Base-by-base conservation (phyloP, 352 stramenopile species). In the Pythium myriotylum region DNA sequence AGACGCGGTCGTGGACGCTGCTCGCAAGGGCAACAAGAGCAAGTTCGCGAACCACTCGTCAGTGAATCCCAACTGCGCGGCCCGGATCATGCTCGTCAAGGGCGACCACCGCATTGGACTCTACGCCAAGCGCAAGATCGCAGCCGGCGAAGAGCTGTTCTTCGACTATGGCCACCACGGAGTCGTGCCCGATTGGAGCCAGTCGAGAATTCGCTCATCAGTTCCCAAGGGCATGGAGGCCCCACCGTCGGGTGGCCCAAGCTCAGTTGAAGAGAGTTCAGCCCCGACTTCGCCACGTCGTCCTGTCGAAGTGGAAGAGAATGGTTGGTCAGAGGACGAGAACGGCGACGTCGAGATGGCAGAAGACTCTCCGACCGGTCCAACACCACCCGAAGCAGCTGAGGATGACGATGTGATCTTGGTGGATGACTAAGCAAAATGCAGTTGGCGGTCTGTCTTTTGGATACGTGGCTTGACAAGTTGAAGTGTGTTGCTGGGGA, bases 11-110 rank as follows among this genome's bases (percentile, higher is more conserved):
- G 81, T 99, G 43, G 96, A 99, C 76, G 94, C 95, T 0, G 94
- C 89, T 13, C 84, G 89, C 24, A 97, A 97, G 64, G 96, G 96
- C 14, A 98, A 98, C 82, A 98, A 98, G 72, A 96, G 89, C 54
- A 94, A 97, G 54, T 98, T 97, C 66, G 88, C 91, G 0, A 97
- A 98, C 63, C 93, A 98, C 65, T 75, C 76, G 45, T 87, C 84
- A 2, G 70, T 66, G 8, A 43, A 77, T 1, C 82, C 89, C 0
- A 98, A 98, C 68, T 96, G 88, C 54, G 76, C 86, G 40, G 79
- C 93, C 4, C 80, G 81, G 24, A 96, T 97, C 62, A 84, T 97
- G 67, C 67, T 86, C 23, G 91, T 98, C 10, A 96, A 97, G 35
- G 95, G 95, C 24, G 88, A 98, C 55, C 81, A 96, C 54, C 81